Conservation (phyloP, 192 early-diverging fungal genomes). For the Entomortierella chlamydospora region DNA sequence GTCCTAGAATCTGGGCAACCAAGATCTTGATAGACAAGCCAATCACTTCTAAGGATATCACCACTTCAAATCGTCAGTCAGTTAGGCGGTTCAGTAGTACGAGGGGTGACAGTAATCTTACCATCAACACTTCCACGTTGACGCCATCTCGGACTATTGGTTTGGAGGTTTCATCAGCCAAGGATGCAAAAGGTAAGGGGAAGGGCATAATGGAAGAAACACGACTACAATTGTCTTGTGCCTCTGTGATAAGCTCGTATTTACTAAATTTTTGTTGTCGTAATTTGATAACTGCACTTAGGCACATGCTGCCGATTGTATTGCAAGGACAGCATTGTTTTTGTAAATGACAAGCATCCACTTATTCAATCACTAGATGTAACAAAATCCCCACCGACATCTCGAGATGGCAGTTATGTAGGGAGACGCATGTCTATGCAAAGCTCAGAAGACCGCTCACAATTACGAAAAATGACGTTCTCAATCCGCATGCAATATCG, state of each 20-base stretch:
- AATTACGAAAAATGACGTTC: constrained; percentile 27
- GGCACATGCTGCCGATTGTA: constrained; percentile 10
- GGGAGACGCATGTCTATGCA: constrained; percentile 1
- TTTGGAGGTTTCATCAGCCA: constrained; percentile 6
- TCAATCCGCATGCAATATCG: constrained; percentile 43
- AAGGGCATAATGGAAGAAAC: background rate
- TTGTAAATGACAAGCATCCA: constrained; percentile 23
- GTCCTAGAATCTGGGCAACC: constrained; percentile 20
- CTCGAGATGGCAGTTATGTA: constrained; percentile 7
- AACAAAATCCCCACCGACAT: constrained; percentile 7
- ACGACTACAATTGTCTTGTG: too few relatives aligned
- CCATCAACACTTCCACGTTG: constrained; percentile 15
- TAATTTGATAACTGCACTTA: background rate
- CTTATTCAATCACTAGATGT: constrained; percentile 18
- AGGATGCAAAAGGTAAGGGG: constrained; percentile 1
- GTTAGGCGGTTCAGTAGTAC: constrained; percentile 11
- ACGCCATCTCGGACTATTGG: constrained; percentile 28
- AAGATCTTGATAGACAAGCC: constrained; percentile 36
- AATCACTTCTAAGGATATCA: background rate
- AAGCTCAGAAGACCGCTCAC: constrained; percentile 5
- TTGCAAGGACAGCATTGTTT: constrained; percentile 19
- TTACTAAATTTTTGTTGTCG: background rate
- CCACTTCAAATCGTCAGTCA: background rate
- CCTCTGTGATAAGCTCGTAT: too few relatives aligned
- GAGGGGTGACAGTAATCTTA: constrained; percentile 1